Evolutionary conservation across 2,329 filamentous ascomycete genomes (phyloP), one percentile per base, ranked within the genome.

Genomic region (Cadophora luteo-olivacea): DNA sequence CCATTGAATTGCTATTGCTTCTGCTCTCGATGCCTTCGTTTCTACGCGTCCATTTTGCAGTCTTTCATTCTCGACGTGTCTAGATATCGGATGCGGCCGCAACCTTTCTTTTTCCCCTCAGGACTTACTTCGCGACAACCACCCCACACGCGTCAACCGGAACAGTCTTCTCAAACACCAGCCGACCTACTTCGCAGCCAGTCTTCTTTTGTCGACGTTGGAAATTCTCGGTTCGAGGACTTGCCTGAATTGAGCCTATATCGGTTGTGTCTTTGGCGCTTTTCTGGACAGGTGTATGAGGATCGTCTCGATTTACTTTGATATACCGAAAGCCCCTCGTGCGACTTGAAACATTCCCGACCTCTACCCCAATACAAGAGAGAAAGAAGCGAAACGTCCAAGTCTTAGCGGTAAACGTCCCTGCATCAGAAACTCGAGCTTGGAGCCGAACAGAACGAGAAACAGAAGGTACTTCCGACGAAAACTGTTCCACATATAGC

Each of bases 141-240:
- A 66, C 65, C 64, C 64, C 61, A 64, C 66, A 52, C 65, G 67
- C 62, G 62, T 69, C 67, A 69, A 61, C 55, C 49, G 61, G 38
- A 45, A 66, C 58, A 14, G 16, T 32, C 58, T 49, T 45, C 65
- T 22, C 48, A 61, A 62, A 61, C 7, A 51, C 38, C 60, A 49
- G n/a, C 45, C 60, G 29, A 48, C 60, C 25, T 22, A 33, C 51
- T 41, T 63, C 61, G 32, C 49, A 61, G 58, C 48, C 24, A 54
- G 62, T 33, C 29, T 33, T 51, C 16, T 36, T 58, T 24, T 41
- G 48, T 51, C 38, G 29, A 32, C 8, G 33, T 4, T 62, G 8
- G 8, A 49, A 4, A 22, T n/a, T 32, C 25, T 12, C n/a, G 33
- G 24, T 25, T 14, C 25, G 22, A 33, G 8, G 24, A 11, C 8